Evolutionary conservation across 2,329 filamentous ascomycete species (phyloP).

Genomic region (Aspergillus ochraceus): DNA sequence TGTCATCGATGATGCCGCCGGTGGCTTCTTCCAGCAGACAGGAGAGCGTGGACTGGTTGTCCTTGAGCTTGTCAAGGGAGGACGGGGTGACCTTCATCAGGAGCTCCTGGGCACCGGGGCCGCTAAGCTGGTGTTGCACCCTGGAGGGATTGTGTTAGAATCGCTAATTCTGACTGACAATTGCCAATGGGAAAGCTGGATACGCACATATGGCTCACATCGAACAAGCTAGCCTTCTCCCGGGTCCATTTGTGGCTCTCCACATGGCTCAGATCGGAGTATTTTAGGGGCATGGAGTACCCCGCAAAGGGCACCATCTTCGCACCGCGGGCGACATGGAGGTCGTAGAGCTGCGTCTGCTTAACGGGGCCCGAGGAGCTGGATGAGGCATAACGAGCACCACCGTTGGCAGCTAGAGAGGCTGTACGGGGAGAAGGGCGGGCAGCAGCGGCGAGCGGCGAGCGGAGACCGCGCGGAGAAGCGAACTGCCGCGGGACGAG

Average conservation of each 20-base stretch:
- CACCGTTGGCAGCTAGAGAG: constrained; percentile 13
- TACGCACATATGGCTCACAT: constrained; percentile 92
- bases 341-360: constrained; percentile 72
- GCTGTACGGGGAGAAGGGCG: constrained; percentile 8
- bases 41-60: constrained; percentile 78
- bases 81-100: constrained; percentile 83
- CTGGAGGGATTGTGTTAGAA: constrained; percentile 32
- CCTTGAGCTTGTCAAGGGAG: constrained; percentile 62
- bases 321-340: constrained; percentile 74
- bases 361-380: constrained; percentile 27
- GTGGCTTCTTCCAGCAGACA: constrained; percentile 74
- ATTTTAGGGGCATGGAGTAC: constrained; percentile 90
- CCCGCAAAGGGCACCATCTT: constrained; percentile 98
- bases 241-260: constrained; percentile 91
- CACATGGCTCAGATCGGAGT: constrained; percentile 71
- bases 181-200: not conserved
- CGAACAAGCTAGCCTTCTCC: constrained; percentile 84
- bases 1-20: constrained; percentile 94
- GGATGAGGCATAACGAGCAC: constrained; percentile 36
- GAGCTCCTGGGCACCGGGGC: constrained; percentile 76
- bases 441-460: constrained; percentile 12
- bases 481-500: constrained; percentile 30
- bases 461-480: constrained; percentile 28
- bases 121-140: constrained; percentile 80
- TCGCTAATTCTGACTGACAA: not conserved